Evolutionary conservation across 768 basidiomycete genomes (phyloP).

Genomic region (Cystofilobasidium ferigula): DNA sequence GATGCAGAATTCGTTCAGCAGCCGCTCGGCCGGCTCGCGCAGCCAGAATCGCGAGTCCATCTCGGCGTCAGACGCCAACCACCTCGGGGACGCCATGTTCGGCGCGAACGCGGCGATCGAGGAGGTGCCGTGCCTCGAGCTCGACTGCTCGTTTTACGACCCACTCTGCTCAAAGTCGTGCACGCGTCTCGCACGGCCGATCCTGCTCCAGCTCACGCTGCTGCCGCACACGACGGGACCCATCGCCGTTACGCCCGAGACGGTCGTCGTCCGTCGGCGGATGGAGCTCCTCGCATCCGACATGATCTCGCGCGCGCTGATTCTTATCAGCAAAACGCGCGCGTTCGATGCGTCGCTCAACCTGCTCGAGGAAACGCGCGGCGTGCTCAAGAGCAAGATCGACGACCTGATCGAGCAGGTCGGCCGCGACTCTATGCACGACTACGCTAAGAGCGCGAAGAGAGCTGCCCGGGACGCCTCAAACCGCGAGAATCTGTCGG

Average conservation of each 20-base stretch:
- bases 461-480: slow-evolving; percentile 70
- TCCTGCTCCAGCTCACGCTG: slow-evolving; percentile 86
- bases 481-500: slow-evolving; percentile 59
- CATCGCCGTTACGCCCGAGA: slow-evolving; percentile 50
- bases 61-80: slow-evolving; percentile 5
- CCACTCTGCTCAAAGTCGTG: slow-evolving; percentile 72
- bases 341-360: background rate
- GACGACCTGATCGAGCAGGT: slow-evolving; percentile 69
- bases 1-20: background rate
- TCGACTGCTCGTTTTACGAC: slow-evolving; percentile 90
- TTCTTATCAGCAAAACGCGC: slow-evolving; percentile 52
- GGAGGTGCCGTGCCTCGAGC: slow-evolving; percentile 90
- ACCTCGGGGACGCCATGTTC: slow-evolving; percentile 42
- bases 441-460: slow-evolving; percentile 37
- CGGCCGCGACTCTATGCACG: slow-evolving; percentile 36
- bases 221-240: slow-evolving; percentile 46
- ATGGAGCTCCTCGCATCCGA: slow-evolving; percentile 96
- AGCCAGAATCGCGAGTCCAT: background rate
- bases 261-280: slow-evolving; percentile 77
- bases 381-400: slow-evolving; percentile 33
- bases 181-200: slow-evolving; percentile 79
- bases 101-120: slow-evolving; percentile 92
- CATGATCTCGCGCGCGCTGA: slow-evolving; percentile 90
- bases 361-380: slow-evolving; percentile 75
- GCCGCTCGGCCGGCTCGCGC: background rate